A percentile compares a stretch with the other conserved stretches of the same genome.
phyloP scores from a whole-genome alignment of 2,329 filamentous ascomycete species.

The Phialophora verrucosa region DNA sequence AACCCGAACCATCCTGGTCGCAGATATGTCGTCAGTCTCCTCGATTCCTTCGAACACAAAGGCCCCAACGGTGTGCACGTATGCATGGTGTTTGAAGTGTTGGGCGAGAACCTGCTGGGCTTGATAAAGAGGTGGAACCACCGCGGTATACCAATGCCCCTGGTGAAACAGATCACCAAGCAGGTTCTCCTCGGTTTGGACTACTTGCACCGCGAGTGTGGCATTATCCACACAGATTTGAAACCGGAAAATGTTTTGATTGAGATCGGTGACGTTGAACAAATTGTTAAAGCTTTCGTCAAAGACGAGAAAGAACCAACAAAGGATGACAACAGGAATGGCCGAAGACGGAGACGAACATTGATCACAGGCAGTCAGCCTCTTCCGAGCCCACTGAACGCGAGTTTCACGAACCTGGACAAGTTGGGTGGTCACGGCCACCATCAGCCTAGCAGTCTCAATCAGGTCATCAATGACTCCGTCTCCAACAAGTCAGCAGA shows the following conservation, averaged over 20 bases:
- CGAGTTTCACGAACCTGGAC: slow-evolving; percentile 82
- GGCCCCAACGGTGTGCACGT: slow-evolving; percentile 95
- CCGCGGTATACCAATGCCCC: slow-evolving; percentile 90
- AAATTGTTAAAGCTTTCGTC: slow-evolving; percentile 95
- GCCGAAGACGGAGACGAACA: slow-evolving; percentile 84
- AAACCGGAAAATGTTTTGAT: slow-evolving; percentile 98
- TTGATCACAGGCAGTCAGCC: slow-evolving; percentile 97
- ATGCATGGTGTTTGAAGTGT: slow-evolving; percentile 98
- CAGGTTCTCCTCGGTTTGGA: slow-evolving; percentile 94
- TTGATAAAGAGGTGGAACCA: slow-evolving; percentile 99
- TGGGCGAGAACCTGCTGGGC: slow-evolving; percentile 92
- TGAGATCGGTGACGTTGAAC: slow-evolving; percentile 97
- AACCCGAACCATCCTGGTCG: slow-evolving; percentile 94
- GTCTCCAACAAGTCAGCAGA: slow-evolving; percentile 44
- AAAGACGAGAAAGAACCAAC: slow-evolving; percentile 77
- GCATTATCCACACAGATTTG: slow-evolving; percentile 91
- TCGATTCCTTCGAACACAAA: slow-evolving; percentile 97
- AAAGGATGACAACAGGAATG: slow-evolving; percentile 91
- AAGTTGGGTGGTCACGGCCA: slow-evolving; percentile 63
- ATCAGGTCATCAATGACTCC: slow-evolving; percentile 78
- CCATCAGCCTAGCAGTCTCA: slow-evolving; percentile 73
- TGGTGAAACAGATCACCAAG: slow-evolving; percentile 99
- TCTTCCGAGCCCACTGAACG: slow-evolving; percentile 90
- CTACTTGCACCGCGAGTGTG: slow-evolving; percentile 95
- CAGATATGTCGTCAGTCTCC: slow-evolving; percentile 90